Percentiles rank a stretch among this genome's conserved stretches.
Evolutionary conservation across 2,329 filamentous ascomycete genomes (phyloP).

Genomic region (Helminthosporium solani): DNA sequence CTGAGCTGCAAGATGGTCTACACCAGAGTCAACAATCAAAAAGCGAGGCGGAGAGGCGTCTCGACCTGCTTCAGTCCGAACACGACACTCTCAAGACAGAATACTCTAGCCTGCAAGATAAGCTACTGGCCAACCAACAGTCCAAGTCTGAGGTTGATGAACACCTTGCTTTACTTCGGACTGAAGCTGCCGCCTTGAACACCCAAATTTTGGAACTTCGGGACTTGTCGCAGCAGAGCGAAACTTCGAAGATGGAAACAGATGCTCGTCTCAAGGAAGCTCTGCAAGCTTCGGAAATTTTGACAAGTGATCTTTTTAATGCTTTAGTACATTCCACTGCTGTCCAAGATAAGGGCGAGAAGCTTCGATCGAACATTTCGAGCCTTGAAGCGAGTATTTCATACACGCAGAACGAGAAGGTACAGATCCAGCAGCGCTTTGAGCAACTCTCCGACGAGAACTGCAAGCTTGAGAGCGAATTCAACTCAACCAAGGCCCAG

Average conservation of each 20-base stretch:
- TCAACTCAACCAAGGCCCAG: slow-evolving; percentile 16
- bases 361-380: slow-evolving; percentile 14
- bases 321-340: slow-evolving; percentile 13
- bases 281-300: background rate
- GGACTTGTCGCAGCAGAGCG: background rate
- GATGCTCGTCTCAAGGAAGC: slow-evolving; percentile 8
- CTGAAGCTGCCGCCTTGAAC: slow-evolving; percentile 2
- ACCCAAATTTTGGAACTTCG: slow-evolving; percentile 4
- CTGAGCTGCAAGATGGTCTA: slow-evolving; percentile 5
- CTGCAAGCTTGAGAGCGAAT: slow-evolving; percentile 15
- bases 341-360: slow-evolving; percentile 11
- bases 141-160: slow-evolving; percentile 16
- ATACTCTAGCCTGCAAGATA: slow-evolving; percentile 1
- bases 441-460: slow-evolving; percentile 14
- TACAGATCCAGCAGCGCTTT: slow-evolving; percentile 20
- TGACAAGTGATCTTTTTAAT: slow-evolving; percentile 3
- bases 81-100: background rate
- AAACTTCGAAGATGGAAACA: slow-evolving; percentile 5
- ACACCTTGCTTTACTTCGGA: slow-evolving; percentile 4
- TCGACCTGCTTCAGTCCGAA: slow-evolving; percentile 1
- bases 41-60: slow-evolving; percentile 1
- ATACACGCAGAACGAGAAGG: slow-evolving; percentile 17
- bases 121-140: slow-evolving; percentile 1
- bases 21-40: slow-evolving; percentile 6
- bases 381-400: slow-evolving; percentile 12